phyloP scores from a whole-genome alignment of 2,329 filamentous ascomycete genomes.

The Cordyceps tenuipes region DNA sequence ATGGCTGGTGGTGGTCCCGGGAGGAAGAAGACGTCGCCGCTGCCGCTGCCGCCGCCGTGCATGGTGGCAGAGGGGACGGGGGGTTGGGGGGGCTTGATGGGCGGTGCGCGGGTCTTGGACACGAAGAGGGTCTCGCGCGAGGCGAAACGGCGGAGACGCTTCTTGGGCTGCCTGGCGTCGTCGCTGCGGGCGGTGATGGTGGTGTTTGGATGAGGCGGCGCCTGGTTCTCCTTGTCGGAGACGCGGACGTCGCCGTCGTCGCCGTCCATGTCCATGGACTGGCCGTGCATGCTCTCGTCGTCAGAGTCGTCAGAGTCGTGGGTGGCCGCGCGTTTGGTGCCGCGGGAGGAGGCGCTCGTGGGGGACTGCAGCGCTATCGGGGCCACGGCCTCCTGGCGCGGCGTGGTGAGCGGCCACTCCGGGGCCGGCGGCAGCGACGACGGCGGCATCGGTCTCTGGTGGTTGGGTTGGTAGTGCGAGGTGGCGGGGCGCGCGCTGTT shows the following conservation, averaged over 20 bases:
- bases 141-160: constrained; percentile 46
- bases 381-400: constrained; percentile 14
- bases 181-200: constrained; percentile 30
- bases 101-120: constrained; percentile 24
- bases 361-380: constrained; percentile 22
- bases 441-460: constrained; percentile 1
- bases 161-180: constrained; percentile 25
- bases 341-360: constrained; percentile 31
- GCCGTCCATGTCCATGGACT: constrained; percentile 13
- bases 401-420: constrained; percentile 19
- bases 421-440: constrained; percentile 12
- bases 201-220: constrained; percentile 22
- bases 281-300: constrained; percentile 8
- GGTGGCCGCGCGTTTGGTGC: constrained; percentile 42
- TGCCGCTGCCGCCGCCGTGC: constrained; percentile 10
- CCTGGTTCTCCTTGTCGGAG: constrained; percentile 11
- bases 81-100: constrained; percentile 20
- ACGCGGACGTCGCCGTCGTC: constrained; percentile 11
- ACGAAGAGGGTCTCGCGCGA: constrained; percentile 33
- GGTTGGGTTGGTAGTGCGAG: neutral
- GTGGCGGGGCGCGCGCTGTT: neutral
- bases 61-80: constrained; percentile 19
- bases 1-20: constrained; percentile 10
- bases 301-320: constrained; percentile 31
- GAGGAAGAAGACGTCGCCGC: constrained; percentile 10